These are phyloP conservation scores for Trichoderma arundinaceum DNA, from an alignment of 2,329 filamentous ascomycete genomes.

Conservation along the genomic window DNA sequence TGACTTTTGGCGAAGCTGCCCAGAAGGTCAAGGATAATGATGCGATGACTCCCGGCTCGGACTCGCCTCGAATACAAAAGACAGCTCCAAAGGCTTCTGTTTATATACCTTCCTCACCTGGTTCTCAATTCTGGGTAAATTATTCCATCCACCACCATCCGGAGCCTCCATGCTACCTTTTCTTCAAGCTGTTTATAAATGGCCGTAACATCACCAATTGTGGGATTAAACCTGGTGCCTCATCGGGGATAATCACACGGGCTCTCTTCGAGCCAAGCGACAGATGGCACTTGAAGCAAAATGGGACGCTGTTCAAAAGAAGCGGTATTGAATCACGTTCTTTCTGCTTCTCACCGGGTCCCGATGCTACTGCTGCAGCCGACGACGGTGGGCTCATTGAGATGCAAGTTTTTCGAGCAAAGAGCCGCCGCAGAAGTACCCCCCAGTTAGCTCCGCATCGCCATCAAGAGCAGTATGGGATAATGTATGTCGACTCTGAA, in stretches of 20 bases:
- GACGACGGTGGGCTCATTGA: constrained; percentile 19
- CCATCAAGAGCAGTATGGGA: constrained; percentile 57
- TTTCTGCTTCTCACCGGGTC: constrained; percentile 20
- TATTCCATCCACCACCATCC: constrained; percentile 51
- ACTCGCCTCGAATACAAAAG: constrained; percentile 25
- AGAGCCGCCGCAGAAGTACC: constrained; percentile 51
- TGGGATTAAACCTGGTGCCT: constrained; percentile 52
- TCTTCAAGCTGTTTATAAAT: constrained; percentile 63
- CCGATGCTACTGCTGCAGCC: not conserved
- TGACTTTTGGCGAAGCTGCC: constrained; percentile 33
- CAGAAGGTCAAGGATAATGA: not conserved
- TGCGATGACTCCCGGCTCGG: not conserved
- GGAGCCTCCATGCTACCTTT: constrained; percentile 49
- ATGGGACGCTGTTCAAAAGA: constrained; percentile 42
- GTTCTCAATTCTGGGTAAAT: constrained; percentile 58
- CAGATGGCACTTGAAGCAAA: constrained; percentile 49
- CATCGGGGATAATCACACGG: constrained; percentile 50
- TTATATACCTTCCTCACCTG: constrained; percentile 63
- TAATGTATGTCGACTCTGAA: constrained; percentile 52
- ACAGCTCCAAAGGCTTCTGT: constrained; percentile 55
- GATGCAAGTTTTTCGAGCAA: constrained; percentile 50
- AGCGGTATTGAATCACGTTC: constrained; percentile 45
- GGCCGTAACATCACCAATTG: constrained; percentile 58
- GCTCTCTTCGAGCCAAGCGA: constrained; percentile 57
- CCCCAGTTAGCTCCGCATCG: constrained; percentile 52